A percentile compares a stretch with the other conserved stretches of the same genome.
These are phyloP conservation scores for Solanum hybrid DNA, from an alignment of 305 asterid genomes.

Conservation along the genomic window DNA sequence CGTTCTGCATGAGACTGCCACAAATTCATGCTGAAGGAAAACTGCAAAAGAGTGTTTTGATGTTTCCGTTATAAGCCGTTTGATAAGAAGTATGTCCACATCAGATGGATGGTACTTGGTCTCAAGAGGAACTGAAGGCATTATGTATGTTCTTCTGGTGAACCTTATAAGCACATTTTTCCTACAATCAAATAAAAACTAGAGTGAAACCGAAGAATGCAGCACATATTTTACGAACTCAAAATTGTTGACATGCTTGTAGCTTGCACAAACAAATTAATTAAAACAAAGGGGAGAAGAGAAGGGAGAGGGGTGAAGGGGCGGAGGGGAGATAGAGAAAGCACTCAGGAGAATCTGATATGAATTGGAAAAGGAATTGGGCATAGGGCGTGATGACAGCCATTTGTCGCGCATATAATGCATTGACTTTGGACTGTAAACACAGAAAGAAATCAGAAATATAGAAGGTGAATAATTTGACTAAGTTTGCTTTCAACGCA, in stretches of 20 bases:
- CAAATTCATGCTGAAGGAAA: constrained; percentile 92
- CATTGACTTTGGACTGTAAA: constrained; percentile 77
- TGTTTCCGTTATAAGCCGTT: constrained; percentile 79
- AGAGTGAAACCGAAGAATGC: constrained; percentile 4
- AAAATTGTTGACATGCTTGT: neutral
- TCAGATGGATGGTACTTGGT: constrained; percentile 94
- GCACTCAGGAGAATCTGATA: constrained; percentile 81
- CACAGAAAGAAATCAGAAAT: constrained; percentile 7
- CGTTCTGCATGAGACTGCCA: constrained; percentile 78
- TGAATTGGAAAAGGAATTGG: constrained; percentile 72
- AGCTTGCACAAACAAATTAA: neutral
- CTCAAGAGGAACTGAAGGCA: constrained; percentile 93
- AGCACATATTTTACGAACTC: neutral
- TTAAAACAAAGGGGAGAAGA: neutral
- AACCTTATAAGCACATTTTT: constrained; percentile 62
- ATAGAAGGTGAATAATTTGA: neutral
- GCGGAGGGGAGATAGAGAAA: constrained; percentile 18
- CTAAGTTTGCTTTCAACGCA: neutral
- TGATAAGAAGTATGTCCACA: constrained; percentile 85
- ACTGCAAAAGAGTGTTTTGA: constrained; percentile 63
- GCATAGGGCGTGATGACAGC: constrained; percentile 95
- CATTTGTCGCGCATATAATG: constrained; percentile 98
- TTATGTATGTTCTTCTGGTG: constrained; percentile 77
- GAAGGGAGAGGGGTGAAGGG: neutral
- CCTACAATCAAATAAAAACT: constrained; percentile 25